phyloP scores from a whole-genome alignment of 2,329 filamentous ascomycete species.

The Exophiala sp. region DNA sequence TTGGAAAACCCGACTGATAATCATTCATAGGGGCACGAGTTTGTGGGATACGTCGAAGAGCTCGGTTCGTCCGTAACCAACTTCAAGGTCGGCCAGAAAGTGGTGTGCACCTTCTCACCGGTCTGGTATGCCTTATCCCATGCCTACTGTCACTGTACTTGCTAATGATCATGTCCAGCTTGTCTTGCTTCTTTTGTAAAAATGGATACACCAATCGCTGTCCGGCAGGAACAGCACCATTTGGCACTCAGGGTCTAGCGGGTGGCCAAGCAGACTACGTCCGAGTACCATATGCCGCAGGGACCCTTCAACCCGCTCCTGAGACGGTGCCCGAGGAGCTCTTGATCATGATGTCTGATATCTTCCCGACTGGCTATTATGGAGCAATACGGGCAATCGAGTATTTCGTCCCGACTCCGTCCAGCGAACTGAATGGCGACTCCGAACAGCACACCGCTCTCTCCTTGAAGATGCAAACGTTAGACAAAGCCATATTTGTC shows the following conservation, averaged over 20 bases:
- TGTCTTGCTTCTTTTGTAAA: conserved; percentile 49
- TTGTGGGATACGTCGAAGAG: conserved; percentile 71
- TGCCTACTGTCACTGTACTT: background rate
- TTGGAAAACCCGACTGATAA: background rate
- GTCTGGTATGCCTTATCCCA: conserved; percentile 32
- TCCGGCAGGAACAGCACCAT: conserved; percentile 50
- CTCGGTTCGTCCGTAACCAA: conserved; percentile 65
- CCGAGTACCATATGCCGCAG: conserved; percentile 49
- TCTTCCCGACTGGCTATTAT: conserved; percentile 18
- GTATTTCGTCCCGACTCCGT: conserved; percentile 41
- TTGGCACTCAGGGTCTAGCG: conserved; percentile 44
- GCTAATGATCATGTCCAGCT: conserved; percentile 45
- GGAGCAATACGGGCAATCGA: conserved; percentile 65
- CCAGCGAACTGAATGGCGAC: background rate
- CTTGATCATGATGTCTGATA: conserved; percentile 26
- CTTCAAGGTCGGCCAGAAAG: conserved; percentile 68
- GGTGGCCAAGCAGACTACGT: conserved; percentile 56
- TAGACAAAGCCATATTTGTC: conserved; percentile 45
- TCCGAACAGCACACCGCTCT: background rate
- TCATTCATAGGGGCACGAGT: conserved; percentile 63
- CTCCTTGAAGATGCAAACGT: conserved; percentile 42
- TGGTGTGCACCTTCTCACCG: conserved; percentile 60
- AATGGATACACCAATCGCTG: conserved; percentile 52
- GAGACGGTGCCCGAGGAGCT: conserved; percentile 26
- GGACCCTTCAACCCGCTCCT: conserved; percentile 46